phyloP scores from a whole-genome alignment of 106 monocot genomes.

The Phalaenopsis aphrodite region DNA sequence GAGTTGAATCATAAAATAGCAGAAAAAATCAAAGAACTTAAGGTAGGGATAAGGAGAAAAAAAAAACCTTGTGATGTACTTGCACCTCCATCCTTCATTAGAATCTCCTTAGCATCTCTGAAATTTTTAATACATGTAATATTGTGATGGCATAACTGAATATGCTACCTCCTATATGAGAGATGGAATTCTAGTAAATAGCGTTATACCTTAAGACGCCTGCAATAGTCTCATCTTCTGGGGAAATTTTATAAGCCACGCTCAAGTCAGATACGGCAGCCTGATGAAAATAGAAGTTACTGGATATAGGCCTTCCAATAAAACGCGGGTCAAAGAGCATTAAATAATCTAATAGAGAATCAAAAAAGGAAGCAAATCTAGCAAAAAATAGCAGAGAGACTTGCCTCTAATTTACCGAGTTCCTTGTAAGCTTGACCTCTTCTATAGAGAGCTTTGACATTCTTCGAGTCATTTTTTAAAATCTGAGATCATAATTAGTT shows the following conservation, averaged over 20 bases:
- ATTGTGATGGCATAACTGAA: neutral
- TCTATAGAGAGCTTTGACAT: constrained; percentile 96
- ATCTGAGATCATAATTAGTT: constrained; percentile 39
- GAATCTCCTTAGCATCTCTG: constrained; percentile 68
- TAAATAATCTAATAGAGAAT: neutral
- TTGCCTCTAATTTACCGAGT: constrained; percentile 67
- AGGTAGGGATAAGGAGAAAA: neutral
- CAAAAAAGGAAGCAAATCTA: neutral
- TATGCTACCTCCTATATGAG: neutral
- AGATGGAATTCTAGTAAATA: neutral
- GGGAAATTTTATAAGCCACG: constrained; percentile 67
- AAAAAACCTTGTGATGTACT: constrained; percentile 22
- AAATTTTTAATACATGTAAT: neutral
- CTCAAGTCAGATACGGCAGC: constrained; percentile 74
- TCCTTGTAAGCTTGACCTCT: constrained; percentile 99
- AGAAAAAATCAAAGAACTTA: neutral
- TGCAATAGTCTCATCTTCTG: constrained; percentile 92
- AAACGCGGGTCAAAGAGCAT: neutral
- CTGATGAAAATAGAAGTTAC: constrained; percentile 22
- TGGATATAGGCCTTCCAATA: neutral
- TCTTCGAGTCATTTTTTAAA: constrained; percentile 58
- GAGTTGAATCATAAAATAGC: neutral
- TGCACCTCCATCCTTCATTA: constrained; percentile 21
- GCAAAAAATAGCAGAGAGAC: neutral
- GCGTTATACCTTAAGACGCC: constrained; percentile 52